Evolutionary conservation across 768 basidiomycete species (phyloP).

Genomic region (Saitozyma podzolica): DNA sequence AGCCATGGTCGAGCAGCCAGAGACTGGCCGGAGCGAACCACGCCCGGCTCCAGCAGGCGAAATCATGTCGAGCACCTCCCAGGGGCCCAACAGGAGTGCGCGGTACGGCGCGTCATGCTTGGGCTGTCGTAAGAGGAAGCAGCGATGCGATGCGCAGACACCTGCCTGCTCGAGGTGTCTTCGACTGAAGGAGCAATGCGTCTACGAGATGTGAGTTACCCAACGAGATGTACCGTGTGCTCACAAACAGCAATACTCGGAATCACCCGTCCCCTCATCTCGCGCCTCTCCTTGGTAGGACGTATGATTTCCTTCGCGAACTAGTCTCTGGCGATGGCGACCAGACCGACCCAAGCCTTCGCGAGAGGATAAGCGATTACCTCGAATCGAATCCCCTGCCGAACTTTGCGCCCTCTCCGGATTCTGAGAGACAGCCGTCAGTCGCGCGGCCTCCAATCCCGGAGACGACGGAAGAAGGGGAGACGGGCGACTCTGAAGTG

Average conservation of each 20-base stretch:
- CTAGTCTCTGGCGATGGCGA: no score
- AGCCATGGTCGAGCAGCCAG: no score
- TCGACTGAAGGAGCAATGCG: conserved; percentile 15
- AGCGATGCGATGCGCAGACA: conserved; percentile 16
- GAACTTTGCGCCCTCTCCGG: conserved; percentile 3
- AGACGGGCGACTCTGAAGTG: conserved; percentile 7
- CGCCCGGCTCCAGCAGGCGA: no score
- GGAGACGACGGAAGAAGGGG: neutral
- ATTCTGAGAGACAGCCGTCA: no score
- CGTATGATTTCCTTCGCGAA: no score
- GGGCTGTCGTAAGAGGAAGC: conserved; percentile 19
- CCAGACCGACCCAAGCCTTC: conserved; percentile 4
- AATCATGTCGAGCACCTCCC: no score
- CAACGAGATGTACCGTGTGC: neutral
- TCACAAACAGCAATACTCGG: conserved; percentile 4
- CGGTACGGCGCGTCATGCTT: conserved; percentile 20
- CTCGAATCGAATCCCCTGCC: conserved; percentile 5
- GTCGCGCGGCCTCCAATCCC: neutral
- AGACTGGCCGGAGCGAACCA: no score
- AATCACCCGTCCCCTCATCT: conserved; percentile 15
- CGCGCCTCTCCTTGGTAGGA: conserved; percentile 8
- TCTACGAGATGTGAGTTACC: conserved; percentile 18
- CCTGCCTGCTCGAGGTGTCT: conserved; percentile 16
- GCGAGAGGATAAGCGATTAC: neutral
- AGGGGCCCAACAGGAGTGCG: no score